These are phyloP conservation scores for Phaseolus coccineus DNA, from an alignment of 331 rosid species.

Conservation along the genomic window DNA sequence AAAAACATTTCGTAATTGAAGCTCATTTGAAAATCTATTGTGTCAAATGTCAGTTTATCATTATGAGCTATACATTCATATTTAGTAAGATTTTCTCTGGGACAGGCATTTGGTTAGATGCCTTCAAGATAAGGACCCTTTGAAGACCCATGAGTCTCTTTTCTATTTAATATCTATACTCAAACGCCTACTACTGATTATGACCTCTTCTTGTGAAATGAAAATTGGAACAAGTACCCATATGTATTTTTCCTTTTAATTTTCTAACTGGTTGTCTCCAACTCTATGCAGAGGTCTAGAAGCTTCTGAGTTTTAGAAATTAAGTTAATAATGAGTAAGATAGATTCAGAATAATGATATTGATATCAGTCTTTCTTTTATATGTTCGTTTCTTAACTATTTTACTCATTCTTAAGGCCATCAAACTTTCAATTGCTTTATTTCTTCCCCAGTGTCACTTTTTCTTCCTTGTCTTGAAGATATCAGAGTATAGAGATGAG, in stretches of 20 bases:
- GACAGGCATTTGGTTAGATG: not conserved
- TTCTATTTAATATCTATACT: not conserved
- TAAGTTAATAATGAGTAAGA: not conserved
- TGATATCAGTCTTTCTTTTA: not conserved
- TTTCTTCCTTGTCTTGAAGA: not conserved
- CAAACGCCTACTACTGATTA: not conserved
- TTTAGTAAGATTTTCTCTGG: not conserved
- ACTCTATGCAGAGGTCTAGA: too few species aligned
- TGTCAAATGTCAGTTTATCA: not conserved
- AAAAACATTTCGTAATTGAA: slow-evolving; percentile 2
- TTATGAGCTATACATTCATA: not conserved
- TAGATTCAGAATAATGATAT: slow-evolving; percentile 12
- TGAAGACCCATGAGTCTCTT: not conserved
- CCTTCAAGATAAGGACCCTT: not conserved
- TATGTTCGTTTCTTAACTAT: not conserved
- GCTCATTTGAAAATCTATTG: not conserved
- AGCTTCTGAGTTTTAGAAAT: too few species aligned
- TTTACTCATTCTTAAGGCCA: slow-evolving; percentile 1
- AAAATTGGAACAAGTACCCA: not conserved
- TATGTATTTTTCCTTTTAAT: too few species aligned
- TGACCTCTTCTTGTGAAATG: slow-evolving; percentile 3
- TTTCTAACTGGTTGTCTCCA: too few species aligned
- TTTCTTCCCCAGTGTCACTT: not conserved
- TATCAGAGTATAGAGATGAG: not conserved
- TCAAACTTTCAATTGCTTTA: not conserved